Base-by-base conservation (phyloP, 192 early-diverging fungal genomes). In the Coemansia sp. region DNA sequence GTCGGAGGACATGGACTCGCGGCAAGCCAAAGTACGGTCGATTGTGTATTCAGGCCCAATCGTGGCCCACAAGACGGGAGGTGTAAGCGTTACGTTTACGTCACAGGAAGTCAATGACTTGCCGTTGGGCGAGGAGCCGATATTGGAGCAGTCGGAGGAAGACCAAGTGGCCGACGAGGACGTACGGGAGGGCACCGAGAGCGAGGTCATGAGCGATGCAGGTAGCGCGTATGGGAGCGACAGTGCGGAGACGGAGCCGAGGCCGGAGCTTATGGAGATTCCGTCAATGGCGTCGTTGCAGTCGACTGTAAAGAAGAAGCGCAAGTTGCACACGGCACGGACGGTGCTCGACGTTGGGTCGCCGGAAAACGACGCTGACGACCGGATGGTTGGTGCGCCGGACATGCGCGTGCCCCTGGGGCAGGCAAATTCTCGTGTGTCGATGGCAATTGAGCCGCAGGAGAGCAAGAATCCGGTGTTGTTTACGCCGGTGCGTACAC, bases 41-140 rank as follows among this genome's bases (percentile, higher is more conserved):
- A 69, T 70, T 3, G 72, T 80, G 6, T 80, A 80, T 43, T 74
- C 72, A 23, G 77, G 77, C 0, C 72, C 71, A 1, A 71, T 80
- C 43, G 69, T 80, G 1, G 53, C 68, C 5, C 71, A 75, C 38
- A 45, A 68, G 8, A 70, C 77, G 0, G 77, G 77, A 32, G 77
- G 77, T 1, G 68, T 71, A 57, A 80, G 77, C 41, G 77, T 80
- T 11, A 80, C 77, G 2, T 80, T 80, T 27, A 80, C 72, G 8
- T 72, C 67, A 0, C 57, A 80, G 61, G 69, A 74, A n/a, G 72
- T 80, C 32, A 67, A 70, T 21, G 72, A 80, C 8, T 24, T 73
- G 61, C 68, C 72, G 7, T 19, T 80, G 6, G 62, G 58, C 23
- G 57, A 65, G 6, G 65, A 67, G 21, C n/a, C 49, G 6, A 62